Evolutionary conservation across 2,329 filamentous ascomycete genomes (phyloP), one percentile per base, ranked within the genome.

Genomic region (Chalaropsis thielavioides): DNA sequence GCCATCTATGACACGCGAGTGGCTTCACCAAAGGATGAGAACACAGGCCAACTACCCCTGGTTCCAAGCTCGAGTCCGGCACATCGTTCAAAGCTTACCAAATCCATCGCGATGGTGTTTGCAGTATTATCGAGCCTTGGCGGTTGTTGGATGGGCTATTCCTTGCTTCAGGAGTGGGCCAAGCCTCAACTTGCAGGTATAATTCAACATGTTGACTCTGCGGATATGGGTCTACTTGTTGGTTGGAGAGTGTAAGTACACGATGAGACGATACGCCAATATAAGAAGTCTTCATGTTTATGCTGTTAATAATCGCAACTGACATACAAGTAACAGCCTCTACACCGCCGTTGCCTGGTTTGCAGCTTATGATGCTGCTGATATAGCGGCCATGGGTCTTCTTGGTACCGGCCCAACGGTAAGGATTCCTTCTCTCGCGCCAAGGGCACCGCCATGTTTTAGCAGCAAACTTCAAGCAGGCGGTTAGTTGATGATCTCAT

Each of bases 331-430:
- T 10, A 43, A 40, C 38, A 67, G 64, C 17, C 44, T 58, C 60
- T 59, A 64, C 51, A 78, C 95, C 63, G 83, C 79, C 27, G 72
- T 92, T 59, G 86, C 83, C 59, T 96, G 90, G 90, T 82, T 82
- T 70, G 78, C 84, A 54, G 80, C 85, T 68, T 89, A 88, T 72
- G 90, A 95, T 74, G 84, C 87, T 75, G 80, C 84, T 72, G 87
- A 90, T 73, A 77, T 88, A 62, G 82, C 81, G 11, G 80, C 83
- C 59, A 76, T 90, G 71, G 82, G 83, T 66, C 73, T 90, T 67
- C 78, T 96, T 51, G 86, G 87, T 64, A 85, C 90, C 74, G 82
- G 87, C 22, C 92, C 92, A 54, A 83, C 84, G 70, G 83, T 86
- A 73, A 75, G 81, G 44, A 27, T 56, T 64, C 41, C 24, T 56